Evolutionary conservation across 2,329 filamentous ascomycete species (phyloP), one percentile per base, ranked within the genome.

Genomic region (Passalora sequoiae): DNA sequence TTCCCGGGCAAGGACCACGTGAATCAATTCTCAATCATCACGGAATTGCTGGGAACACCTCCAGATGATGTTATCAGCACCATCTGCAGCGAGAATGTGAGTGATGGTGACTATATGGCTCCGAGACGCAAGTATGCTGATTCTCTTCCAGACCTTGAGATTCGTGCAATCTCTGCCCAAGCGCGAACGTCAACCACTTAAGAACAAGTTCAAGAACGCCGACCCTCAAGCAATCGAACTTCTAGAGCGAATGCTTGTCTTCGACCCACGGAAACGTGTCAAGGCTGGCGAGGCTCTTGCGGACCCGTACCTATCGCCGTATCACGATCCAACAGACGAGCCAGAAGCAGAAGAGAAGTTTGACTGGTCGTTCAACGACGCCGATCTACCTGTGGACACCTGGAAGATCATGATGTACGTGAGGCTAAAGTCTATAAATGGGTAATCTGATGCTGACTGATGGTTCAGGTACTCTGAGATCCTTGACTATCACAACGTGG

Each of bases 401-500:
- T 98, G 92, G 92, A 98, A 98, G 74, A 96, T 98, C 65, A 98
- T 97, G 92, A 98, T 98, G 92, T 95, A 76, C 63, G 84, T 44
- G 4, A 25, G n/a, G 6, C 10, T 28, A 8, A 5, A n/a, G n/a
- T 12, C 9, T 27, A 22, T 13, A 40, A 32, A n/a, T n/a, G 19
- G 13, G 21, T 2, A 4, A 13, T 24, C 29, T 33, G 13, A 21
- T 25, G 29, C 44, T 47, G 17, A 47, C 41, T 13, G 32, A 38
- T 17, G 15, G 25, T 9, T 24, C 49, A 95, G 89, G 89, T 97
- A 97, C 75, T 95, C 89, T 40, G 91, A 97, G 68, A 97, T 98
- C 60, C 83, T 97, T 59, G 89, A 97, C 69, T 97, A 96, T 70
- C 92, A 97, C 72, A 96, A 97, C 63, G 84, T 95, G 51, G 89